Percentiles rank a stretch among this genome's conserved stretches.
Conservation (phyloP, 2,329 filamentous ascomycete genomes). For the Helotiales sp. region DNA sequence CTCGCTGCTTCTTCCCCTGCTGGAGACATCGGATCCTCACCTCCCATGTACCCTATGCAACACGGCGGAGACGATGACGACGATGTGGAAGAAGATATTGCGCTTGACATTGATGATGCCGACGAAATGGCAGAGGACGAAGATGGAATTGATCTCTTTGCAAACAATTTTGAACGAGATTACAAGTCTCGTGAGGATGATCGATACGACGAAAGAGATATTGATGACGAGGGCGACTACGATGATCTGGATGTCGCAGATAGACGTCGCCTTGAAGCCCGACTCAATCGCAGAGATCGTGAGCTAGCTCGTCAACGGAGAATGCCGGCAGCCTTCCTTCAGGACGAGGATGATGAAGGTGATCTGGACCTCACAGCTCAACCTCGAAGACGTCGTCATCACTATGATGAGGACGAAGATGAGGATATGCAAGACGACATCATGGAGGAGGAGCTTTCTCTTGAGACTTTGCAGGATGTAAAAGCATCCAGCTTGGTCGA, state of each 20-base stretch:
- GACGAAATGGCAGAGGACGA: conserved; percentile 82
- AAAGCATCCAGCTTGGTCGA: conserved; percentile 93
- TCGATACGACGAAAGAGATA: conserved; percentile 66
- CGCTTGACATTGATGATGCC: conserved; percentile 73
- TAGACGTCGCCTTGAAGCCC: conserved; percentile 69
- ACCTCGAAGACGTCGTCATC: conserved; percentile 79
- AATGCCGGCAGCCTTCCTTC: conserved; percentile 72
- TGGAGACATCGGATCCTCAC: conserved; percentile 60
- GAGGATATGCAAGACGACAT: conserved; percentile 91
- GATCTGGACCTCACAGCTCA: conserved; percentile 84
- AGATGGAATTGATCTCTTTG: conserved; percentile 77
- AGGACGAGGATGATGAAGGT: conserved; percentile 77
- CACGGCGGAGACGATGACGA: conserved; percentile 69
- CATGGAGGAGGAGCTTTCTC: conserved; percentile 91
- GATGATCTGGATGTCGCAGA: conserved; percentile 66
- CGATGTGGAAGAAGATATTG: conserved; percentile 69
- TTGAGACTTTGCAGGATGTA: conserved; percentile 88
- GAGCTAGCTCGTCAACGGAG: conserved; percentile 66
- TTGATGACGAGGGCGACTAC: conserved; percentile 78
- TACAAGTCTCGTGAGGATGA: conserved; percentile 69
- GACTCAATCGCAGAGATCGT: conserved; percentile 71
- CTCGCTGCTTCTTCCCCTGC: conserved; percentile 54
- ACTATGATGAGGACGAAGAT: conserved; percentile 92
- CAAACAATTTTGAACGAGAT: conserved; percentile 70
- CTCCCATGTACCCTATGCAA: conserved; percentile 60